Conservation (phyloP, 1,284 basidiomycete genomes). For the Ustilago shanxiensis region DNA sequence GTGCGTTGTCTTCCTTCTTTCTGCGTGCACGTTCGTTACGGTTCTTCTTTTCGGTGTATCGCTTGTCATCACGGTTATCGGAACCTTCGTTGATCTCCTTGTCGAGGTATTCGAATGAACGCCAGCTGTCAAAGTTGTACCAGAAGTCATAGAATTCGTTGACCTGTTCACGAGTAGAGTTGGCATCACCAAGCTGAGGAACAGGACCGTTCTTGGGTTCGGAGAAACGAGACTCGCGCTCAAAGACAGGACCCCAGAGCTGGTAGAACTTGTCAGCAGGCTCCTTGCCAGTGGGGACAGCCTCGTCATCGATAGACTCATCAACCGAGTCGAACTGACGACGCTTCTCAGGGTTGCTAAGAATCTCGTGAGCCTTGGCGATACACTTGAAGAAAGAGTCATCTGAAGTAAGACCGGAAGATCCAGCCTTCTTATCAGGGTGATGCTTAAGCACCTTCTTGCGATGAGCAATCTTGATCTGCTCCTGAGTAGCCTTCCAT, state of each 20-base stretch:
- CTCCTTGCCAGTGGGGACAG: slow-evolving; percentile 68
- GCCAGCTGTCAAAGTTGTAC: slow-evolving; percentile 99
- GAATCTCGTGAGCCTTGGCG: slow-evolving; percentile 92
- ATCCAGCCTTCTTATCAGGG: slow-evolving; percentile 95
- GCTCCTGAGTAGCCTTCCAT: slow-evolving; percentile 87
- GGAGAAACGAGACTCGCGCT: slow-evolving; percentile 91
- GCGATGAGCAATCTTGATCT: slow-evolving; percentile 98
- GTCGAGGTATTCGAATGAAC: slow-evolving; percentile 97
- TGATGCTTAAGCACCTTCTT: slow-evolving; percentile 99
- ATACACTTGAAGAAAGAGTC: slow-evolving; percentile 99
- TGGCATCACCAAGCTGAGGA: slow-evolving; percentile 80
- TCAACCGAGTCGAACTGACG: slow-evolving; percentile 98
- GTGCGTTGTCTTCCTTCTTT: slow-evolving; percentile 98
- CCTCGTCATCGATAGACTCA: slow-evolving; percentile 81
- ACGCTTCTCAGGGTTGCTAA: slow-evolving; percentile 86
- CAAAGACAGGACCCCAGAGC: slow-evolving; percentile 82
- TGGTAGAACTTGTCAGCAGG: slow-evolving; percentile 77
- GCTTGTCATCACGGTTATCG: slow-evolving; percentile 97
- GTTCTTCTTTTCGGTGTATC: slow-evolving; percentile 99
- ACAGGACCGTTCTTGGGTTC: slow-evolving; percentile 81
- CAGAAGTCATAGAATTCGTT: slow-evolving; percentile 98
- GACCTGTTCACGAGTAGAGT: slow-evolving; percentile 84
- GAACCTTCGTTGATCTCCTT: slow-evolving; percentile 99
- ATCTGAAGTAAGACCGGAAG: slow-evolving; percentile 83
- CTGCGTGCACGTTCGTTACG: slow-evolving; percentile 92